phyloP scores from a whole-genome alignment of 2,329 filamentous ascomycete genomes.

The Alternaria viburni region DNA sequence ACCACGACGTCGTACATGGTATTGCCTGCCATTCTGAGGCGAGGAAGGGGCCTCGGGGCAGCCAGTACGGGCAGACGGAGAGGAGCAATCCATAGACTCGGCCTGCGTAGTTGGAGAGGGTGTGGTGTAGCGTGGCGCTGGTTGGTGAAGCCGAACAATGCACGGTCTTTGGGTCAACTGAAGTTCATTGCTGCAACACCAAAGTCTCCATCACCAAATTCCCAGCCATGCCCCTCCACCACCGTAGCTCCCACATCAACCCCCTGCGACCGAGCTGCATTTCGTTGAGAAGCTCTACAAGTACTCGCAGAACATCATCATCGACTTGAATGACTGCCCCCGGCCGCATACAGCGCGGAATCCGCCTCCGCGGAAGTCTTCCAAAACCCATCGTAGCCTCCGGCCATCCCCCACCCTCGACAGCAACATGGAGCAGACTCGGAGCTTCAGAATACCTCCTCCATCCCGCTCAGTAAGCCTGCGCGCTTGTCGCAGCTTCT shows the following conservation, averaged over 20 bases:
- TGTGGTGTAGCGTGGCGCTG: not conserved
- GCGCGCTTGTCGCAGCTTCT: not conserved
- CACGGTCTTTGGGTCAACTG: slow-evolving; percentile 2
- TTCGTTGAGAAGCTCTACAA: not conserved
- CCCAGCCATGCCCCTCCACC: slow-evolving; percentile 3
- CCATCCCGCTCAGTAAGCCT: not conserved
- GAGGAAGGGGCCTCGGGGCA: slow-evolving; percentile 9
- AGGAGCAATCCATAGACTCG: slow-evolving; percentile 6
- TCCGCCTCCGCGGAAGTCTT: not conserved
- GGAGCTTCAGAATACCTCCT: not conserved
- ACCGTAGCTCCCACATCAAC: not conserved
- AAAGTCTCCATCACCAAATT: slow-evolving; percentile 7
- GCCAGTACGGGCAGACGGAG: slow-evolving; percentile 2
- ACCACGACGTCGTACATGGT: slow-evolving; percentile 31
- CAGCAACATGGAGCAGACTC: not conserved
- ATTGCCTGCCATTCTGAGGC: slow-evolving; percentile 33
- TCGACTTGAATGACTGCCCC: not conserved
- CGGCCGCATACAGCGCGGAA: not conserved
- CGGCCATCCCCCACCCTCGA: not conserved
- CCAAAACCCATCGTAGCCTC: not conserved
- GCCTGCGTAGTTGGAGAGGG: not conserved
- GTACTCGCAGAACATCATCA: not conserved
- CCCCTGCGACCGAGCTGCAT: not conserved
- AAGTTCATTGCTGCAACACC: slow-evolving; percentile 11
- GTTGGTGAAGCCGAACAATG: slow-evolving; percentile 2